Percentiles rank a stretch among this genome's conserved stretches.
Evolutionary conservation across 1,284 basidiomycete genomes (phyloP).

Genomic region (Cutaneotrichosporon sp.): DNA sequence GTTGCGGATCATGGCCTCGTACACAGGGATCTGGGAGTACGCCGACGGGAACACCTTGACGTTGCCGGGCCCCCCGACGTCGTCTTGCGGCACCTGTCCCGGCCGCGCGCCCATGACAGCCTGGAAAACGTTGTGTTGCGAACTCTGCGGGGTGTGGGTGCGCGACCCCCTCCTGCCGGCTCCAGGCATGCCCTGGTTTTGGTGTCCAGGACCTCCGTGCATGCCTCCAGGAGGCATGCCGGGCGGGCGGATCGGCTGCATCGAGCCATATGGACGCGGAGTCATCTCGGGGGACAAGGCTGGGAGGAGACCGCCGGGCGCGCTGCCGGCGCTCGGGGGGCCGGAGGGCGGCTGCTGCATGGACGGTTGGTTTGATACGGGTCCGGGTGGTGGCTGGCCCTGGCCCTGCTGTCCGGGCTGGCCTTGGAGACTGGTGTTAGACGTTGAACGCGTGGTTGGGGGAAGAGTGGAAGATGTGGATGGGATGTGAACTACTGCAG

Average conservation of each 20-base stretch:
- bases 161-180: neutral
- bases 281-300: conserved; percentile 11
- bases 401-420: neutral
- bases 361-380: too few species aligned
- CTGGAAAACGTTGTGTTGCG: conserved; percentile 36
- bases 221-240: conserved; percentile 1
- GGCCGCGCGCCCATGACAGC: conserved; percentile 40
- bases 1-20: conserved; percentile 94
- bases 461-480: too few species aligned
- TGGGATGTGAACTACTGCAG: neutral
- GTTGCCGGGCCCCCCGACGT: conserved; percentile 23
- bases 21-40: conserved; percentile 57
- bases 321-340: neutral
- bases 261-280: neutral
- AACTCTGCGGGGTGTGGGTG: conserved; percentile 13
- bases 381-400: neutral
- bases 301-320: conserved; percentile 8
- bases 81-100: conserved; percentile 33
- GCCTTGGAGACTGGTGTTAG: neutral
- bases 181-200: too few species aligned
- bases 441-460: too few species aligned
- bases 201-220: too few species aligned
- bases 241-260: neutral
- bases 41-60: conserved; percentile 46
- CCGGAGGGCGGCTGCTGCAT: neutral